Percentiles rank a stretch among this genome's conserved stretches.
Conservation (phyloP, 257 asterid species). For the Salvia miltiorrhiza region DNA sequence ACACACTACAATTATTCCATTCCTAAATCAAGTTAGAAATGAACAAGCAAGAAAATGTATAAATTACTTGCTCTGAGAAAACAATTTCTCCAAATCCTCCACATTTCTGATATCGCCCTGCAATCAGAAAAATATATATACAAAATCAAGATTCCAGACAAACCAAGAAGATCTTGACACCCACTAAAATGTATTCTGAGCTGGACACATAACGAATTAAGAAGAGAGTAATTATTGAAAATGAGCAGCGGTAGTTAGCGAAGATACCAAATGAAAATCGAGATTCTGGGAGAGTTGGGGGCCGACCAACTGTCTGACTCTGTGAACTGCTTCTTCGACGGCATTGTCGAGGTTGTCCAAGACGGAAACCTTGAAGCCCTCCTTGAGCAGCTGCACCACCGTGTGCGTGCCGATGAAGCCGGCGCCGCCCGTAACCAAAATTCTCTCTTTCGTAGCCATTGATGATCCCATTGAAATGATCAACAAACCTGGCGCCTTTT, state of each 20-base stretch:
- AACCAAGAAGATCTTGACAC: neutral
- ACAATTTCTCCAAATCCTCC: slow-evolving; percentile 83
- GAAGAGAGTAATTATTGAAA: neutral
- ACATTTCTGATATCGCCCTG: slow-evolving; percentile 92
- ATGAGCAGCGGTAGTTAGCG: neutral
- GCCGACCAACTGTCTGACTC: slow-evolving; percentile 58
- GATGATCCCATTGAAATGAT: neutral
- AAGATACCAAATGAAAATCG: slow-evolving; percentile 57
- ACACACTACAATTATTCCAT: neutral
- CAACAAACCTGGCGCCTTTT: neutral
- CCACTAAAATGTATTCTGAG: neutral
- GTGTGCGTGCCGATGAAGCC: slow-evolving; percentile 98
- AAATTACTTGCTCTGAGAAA: slow-evolving; percentile 58
- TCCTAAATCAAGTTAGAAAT: neutral
- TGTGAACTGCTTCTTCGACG: slow-evolving; percentile 63
- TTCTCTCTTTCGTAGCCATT: slow-evolving; percentile 25
- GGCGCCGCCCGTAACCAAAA: slow-evolving; percentile 94
- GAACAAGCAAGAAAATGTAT: neutral
- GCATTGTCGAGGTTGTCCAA: slow-evolving; percentile 83
- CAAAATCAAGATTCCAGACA: neutral
- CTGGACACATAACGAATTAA: neutral
- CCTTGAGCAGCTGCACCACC: slow-evolving; percentile 68
- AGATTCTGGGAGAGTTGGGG: slow-evolving; percentile 61
- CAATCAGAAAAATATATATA: slow-evolving; percentile 13
- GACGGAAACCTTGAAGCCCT: slow-evolving; percentile 68